Evolutionary conservation across 75 land plant genomes (phyloP).

Genomic region (Pinus albicaulis): DNA sequence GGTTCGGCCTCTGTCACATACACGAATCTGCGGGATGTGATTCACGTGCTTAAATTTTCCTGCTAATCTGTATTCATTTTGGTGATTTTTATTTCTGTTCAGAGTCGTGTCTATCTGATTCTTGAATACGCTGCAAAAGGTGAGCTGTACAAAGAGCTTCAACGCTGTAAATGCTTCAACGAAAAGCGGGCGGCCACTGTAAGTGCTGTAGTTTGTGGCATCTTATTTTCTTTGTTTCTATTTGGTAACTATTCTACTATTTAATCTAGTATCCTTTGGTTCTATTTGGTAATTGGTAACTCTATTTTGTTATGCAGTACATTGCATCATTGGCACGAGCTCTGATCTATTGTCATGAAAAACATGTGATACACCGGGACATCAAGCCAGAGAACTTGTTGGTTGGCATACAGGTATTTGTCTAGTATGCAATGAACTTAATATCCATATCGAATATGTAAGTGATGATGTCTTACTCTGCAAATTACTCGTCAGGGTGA

Average conservation of each 20-base stretch:
- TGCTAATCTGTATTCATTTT: background rate
- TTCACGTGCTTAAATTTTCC: background rate
- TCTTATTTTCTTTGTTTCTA: background rate
- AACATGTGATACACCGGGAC: slow-evolving; percentile 91
- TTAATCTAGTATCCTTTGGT: background rate
- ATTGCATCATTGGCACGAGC: slow-evolving; percentile 87
- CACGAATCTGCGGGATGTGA: background rate
- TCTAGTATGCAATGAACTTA: background rate
- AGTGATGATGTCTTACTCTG: background rate
- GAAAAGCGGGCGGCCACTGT: slow-evolving; percentile 78
- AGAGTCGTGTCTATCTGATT: slow-evolving; percentile 63
- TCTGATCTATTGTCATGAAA: slow-evolving; percentile 82
- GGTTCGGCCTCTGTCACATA: slow-evolving; percentile 24
- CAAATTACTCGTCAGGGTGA: slow-evolving; percentile 63
- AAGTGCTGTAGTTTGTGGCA: background rate
- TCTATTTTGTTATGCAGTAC: slow-evolving; percentile 49
- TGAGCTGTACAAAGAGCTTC: slow-evolving; percentile 70
- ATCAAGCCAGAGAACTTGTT: slow-evolving; percentile 94
- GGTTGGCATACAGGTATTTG: slow-evolving; percentile 34
- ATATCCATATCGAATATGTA: background rate
- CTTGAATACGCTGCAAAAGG: slow-evolving; percentile 70
- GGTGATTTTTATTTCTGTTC: background rate
- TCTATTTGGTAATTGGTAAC: background rate
- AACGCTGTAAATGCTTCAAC: slow-evolving; percentile 29
- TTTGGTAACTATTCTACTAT: background rate